Conservation (phyloP, 129 eudicot species). For the Pittosporum tobira region DNA sequence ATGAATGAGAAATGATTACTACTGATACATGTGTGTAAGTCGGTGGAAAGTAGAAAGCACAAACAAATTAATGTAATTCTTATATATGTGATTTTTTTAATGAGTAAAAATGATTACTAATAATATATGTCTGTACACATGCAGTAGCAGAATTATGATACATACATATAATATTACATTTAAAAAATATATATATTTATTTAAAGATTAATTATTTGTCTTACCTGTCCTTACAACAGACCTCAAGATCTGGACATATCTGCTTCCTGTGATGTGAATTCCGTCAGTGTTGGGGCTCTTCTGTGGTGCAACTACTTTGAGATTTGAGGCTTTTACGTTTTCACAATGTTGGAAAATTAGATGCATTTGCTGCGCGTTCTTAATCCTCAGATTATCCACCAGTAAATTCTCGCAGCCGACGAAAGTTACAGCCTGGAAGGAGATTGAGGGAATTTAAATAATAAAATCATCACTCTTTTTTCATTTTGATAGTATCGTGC, state of each 20-base stretch:
- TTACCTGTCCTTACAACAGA: conserved; percentile 54
- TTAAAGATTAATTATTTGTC: neutral
- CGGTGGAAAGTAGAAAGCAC: too few relatives aligned
- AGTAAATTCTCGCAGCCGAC: conserved; percentile 45
- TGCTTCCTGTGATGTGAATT: conserved; percentile 53
- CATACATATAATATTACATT: neutral
- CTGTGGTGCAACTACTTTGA: conserved; percentile 45
- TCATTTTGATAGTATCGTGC: neutral
- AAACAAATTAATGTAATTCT: too few relatives aligned
- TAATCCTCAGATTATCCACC: conserved; percentile 33
- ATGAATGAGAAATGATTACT: too few relatives aligned
- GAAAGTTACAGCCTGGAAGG: conserved; percentile 64
- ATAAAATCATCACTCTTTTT: neutral
- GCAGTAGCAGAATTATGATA: too few relatives aligned
- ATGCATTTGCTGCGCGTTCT: conserved; percentile 86
- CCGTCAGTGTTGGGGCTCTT: conserved; percentile 95
- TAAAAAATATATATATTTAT: neutral
- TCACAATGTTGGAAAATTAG: conserved; percentile 36
- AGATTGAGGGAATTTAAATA: neutral
- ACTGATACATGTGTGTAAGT: too few relatives aligned
- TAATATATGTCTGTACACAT: too few relatives aligned
- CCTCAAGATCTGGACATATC: conserved; percentile 33
- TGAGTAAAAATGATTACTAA: too few relatives aligned
- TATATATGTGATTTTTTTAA: too few relatives aligned
- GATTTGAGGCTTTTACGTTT: conserved; percentile 45